These are phyloP conservation scores for Bimuria novae-zelandiae DNA, from an alignment of 2,329 filamentous ascomycete species.

Conservation along the genomic window DNA sequence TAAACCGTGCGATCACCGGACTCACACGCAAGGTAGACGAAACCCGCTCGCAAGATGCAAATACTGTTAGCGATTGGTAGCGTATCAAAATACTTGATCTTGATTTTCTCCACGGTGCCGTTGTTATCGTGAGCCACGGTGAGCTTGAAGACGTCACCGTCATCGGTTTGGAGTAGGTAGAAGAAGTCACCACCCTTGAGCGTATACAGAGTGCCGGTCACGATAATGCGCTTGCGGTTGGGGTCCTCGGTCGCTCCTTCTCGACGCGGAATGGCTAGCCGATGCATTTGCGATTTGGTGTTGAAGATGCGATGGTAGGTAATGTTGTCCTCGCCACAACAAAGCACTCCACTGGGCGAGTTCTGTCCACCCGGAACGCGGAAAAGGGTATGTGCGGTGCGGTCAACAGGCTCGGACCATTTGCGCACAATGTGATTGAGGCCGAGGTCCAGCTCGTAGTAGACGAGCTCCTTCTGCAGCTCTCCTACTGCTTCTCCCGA, in stretches of 20 bases:
- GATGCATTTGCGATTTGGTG: constrained; percentile 73
- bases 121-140: constrained; percentile 81
- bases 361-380: constrained; percentile 94
- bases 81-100: constrained; percentile 98
- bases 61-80: constrained; percentile 86
- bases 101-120: constrained; percentile 69
- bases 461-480: constrained; percentile 87
- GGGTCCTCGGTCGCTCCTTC: constrained; percentile 90
- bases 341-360: constrained; percentile 90
- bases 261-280: constrained; percentile 85
- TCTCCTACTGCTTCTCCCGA: constrained; percentile 81
- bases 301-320: constrained; percentile 93
- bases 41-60: constrained; percentile 93
- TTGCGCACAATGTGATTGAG: constrained; percentile 96
- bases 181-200: constrained; percentile 91
- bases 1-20: constrained; percentile 94
- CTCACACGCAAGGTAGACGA: constrained; percentile 89
- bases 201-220: constrained; percentile 95
- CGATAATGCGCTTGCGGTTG: constrained; percentile 82
- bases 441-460: constrained; percentile 96
- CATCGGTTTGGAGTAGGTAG: constrained; percentile 92
- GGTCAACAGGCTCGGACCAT: constrained; percentile 93
- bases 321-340: constrained; percentile 92
- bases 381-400: constrained; percentile 86
- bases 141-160: constrained; percentile 97